A percentile compares a stretch with the other conserved stretches of the same genome.
Evolutionary conservation across 192 early-diverging fungal genomes (phyloP).

Genomic region (Podila epigama): DNA sequence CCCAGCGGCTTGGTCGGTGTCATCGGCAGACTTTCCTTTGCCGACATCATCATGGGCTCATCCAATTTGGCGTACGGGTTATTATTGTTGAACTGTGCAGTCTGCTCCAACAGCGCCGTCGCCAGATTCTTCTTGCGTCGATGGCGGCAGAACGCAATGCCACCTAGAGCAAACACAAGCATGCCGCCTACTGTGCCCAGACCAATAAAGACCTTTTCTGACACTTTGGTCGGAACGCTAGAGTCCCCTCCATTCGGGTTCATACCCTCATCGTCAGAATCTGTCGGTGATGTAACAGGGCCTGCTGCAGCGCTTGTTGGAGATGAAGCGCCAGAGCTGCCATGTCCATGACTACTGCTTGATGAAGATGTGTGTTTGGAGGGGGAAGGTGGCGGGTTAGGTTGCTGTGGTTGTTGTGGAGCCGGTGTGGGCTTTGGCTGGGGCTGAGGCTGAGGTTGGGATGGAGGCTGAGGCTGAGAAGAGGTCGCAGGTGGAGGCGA

Average conservation of each 20-base stretch:
- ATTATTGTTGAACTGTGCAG: constrained; percentile 50
- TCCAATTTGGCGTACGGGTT: constrained; percentile 40
- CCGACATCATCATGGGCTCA: neutral
- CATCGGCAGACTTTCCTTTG: constrained; percentile 25
- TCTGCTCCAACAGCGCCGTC: constrained; percentile 28
- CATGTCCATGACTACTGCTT: too few relatives aligned
- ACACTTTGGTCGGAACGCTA: constrained; percentile 18
- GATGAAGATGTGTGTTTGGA: neutral
- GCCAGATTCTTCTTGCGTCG: constrained; percentile 45
- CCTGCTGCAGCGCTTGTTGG: neutral
- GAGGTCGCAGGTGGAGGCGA: neutral
- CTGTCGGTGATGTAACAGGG: neutral
- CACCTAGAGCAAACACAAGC: constrained; percentile 23
- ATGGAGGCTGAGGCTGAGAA: neutral
- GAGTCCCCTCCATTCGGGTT: neutral
- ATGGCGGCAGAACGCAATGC: constrained; percentile 34
- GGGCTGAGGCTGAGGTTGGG: neutral
- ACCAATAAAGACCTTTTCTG: constrained; percentile 31
- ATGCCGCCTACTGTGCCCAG: constrained; percentile 36
- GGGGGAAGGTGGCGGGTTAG: neutral
- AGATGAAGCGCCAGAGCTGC: neutral
- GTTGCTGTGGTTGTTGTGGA: too few relatives aligned
- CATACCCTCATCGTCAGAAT: neutral
- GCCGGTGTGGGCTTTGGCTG: neutral
- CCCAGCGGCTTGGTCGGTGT: constrained; percentile 50